Percentiles rank a stretch among this genome's conserved stretches.
phyloP scores from a whole-genome alignment of 306 rosid species.

The Quercus variabilis region DNA sequence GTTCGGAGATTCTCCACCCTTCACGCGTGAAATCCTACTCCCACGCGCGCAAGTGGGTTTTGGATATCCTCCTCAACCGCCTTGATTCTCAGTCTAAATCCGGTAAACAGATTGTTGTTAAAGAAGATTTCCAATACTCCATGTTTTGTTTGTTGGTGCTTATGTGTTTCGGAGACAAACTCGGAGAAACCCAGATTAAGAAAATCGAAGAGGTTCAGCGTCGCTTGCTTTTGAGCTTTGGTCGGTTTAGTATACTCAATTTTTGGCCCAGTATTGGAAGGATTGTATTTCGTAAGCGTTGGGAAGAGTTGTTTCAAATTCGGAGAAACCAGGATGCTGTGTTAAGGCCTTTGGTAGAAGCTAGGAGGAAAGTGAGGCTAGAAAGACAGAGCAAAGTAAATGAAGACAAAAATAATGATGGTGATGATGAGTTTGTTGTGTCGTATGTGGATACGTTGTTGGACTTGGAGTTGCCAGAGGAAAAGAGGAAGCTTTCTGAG shows the following conservation, averaged over 20 bases:
- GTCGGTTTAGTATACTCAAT: not conserved
- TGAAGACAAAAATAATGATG: not conserved
- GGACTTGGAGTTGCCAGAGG: not conserved
- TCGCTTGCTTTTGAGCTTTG: not conserved
- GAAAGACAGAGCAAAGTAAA: not conserved
- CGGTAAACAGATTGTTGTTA: not conserved
- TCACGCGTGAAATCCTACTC: constrained; percentile 29
- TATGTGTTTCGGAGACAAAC: not conserved
- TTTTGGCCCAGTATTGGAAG: not conserved
- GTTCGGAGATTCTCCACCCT: constrained; percentile 33
- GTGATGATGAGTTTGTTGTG: not conserved
- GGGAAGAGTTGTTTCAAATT: not conserved
- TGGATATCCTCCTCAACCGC: constrained; percentile 16
- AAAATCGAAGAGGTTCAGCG: not conserved
- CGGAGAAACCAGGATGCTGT: not conserved
- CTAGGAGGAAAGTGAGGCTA: not conserved
- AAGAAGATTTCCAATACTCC: not conserved
- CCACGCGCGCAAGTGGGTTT: constrained; percentile 21
- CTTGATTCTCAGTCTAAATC: constrained; percentile 2
- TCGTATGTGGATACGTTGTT: not conserved
- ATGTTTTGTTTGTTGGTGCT: not conserved
- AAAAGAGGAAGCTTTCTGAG: not conserved
- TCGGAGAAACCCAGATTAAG: not conserved
- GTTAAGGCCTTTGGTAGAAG: not conserved
- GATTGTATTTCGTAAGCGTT: not conserved